phyloP scores from a whole-genome alignment of 371 early-diverging fungal species.

The Haplosporangium sp. region DNA sequence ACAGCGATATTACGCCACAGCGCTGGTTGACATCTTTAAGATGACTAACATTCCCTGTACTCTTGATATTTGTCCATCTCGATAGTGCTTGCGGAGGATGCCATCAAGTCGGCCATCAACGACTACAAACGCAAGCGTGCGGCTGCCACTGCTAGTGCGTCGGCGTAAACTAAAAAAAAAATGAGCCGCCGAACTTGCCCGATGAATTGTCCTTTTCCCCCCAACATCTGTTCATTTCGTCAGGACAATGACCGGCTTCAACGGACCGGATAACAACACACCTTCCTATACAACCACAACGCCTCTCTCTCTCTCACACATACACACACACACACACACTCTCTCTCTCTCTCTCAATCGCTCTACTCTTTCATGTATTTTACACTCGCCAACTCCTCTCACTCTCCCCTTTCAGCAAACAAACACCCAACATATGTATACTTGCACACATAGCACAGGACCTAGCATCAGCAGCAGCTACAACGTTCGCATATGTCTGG shows the following conservation, averaged over 20 bases:
- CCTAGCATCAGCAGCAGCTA: too few relatives aligned
- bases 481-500: too few relatives aligned
- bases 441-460: too few relatives aligned
- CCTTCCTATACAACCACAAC: too few relatives aligned
- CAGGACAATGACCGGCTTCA: background rate
- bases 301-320: background rate
- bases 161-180: slow-evolving; percentile 10
- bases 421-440: too few relatives aligned
- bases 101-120: slow-evolving; percentile 96
- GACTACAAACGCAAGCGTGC: slow-evolving; percentile 85
- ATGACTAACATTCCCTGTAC: background rate
- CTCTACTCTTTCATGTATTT: too few relatives aligned
- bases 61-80: slow-evolving; percentile 4
- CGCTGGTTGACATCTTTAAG: background rate
- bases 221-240: background rate
- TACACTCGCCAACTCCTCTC: too few relatives aligned
- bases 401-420: too few relatives aligned
- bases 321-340: too few relatives aligned
- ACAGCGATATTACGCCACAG: too few relatives aligned
- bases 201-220: background rate
- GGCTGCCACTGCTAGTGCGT: slow-evolving; percentile 29
- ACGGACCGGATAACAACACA: background rate
- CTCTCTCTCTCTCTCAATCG: slow-evolving; percentile 1
- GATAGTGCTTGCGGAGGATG: slow-evolving; percentile 98
- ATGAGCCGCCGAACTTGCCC: slow-evolving; percentile 12